Conservation (phyloP, 495 filamentous ascomycete genomes). For the Copromyces sp. region DNA sequence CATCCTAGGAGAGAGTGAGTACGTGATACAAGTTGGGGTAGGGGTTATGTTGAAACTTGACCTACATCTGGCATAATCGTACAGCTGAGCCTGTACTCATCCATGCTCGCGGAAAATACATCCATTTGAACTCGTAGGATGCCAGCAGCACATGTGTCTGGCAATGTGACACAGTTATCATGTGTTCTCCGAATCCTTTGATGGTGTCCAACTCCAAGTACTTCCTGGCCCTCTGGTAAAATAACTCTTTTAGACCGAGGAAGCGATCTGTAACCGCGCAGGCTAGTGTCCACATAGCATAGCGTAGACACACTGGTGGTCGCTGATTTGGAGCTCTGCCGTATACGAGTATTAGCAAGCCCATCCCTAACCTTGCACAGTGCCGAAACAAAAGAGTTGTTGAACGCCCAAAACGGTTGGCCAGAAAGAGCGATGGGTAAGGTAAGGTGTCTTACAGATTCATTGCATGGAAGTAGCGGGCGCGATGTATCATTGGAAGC, state of each 20-base stretch:
- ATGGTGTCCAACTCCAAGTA: constrained; percentile 86
- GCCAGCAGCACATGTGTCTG: constrained; percentile 76
- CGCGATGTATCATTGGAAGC: constrained; percentile 79
- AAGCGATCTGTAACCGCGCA: constrained; percentile 77
- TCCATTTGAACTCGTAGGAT: constrained; percentile 89
- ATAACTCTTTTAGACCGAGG: constrained; percentile 61
- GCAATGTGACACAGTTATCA: constrained; percentile 69
- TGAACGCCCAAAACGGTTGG: background rate
- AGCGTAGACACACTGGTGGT: constrained; percentile 80
- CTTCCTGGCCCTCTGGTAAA: constrained; percentile 80
- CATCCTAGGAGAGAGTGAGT: constrained; percentile 42
- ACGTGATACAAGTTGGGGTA: background rate
- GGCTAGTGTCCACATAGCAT: constrained; percentile 88
- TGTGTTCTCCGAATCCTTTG: constrained; percentile 82
- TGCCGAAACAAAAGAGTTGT: background rate
- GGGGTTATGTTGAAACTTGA: background rate
- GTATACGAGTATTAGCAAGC: constrained; percentile 10
- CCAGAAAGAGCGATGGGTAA: background rate
- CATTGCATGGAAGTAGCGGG: constrained; percentile 74
- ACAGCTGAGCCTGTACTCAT: constrained; percentile 74
- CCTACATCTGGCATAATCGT: constrained; percentile 67
- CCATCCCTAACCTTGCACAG: background rate
- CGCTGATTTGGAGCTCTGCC: constrained; percentile 63
- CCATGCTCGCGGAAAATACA: constrained; percentile 97
- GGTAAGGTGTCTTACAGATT: constrained; percentile 43